Evolutionary conservation across 2,329 filamentous ascomycete genomes (phyloP), one percentile per base, ranked within the genome.

Genomic region (Coniochaeta sp.): DNA sequence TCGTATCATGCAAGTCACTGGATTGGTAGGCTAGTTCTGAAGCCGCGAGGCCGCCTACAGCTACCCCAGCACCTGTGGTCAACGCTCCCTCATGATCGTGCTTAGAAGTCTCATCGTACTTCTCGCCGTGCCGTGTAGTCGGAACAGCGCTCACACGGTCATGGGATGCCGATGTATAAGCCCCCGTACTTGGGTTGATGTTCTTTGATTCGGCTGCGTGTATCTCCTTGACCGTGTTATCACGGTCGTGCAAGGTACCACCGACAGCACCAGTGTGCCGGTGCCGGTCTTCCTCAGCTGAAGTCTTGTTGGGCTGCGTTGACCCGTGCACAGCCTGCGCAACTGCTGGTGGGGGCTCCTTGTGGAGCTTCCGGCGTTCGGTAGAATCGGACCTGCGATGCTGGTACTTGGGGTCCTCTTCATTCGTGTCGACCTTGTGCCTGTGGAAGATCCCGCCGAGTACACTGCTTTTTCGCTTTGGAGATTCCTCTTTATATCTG

Each of bases 391-490:
- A 59, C n/a, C 60, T 62, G 28, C 47, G 58, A 6, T 19, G 58
- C 28, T 62, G 57, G 3, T 16, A 3, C 4, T 50, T 31, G 1
- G 62, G 44, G 3, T 61, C 59, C 6, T 64, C 58, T 14, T 58
- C 52, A 16, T 38, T 24, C 50, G 60, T 58, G 17, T 64, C 59
- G 31, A 63, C 61, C 59, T 66, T 67, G 60, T 63, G 54, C 17
- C 65, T 62, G 38, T 64, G 62, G 62, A 68, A 67, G 55, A 67
- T 62, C 26, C 67, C 63, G 12, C 67, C 50, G 17, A 68, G 60
- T n/a, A 54, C 59, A 43, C 64, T 60, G 19, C 61, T 61, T 58
- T 63, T 66, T 2, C 56, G 50, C 9, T 63, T 63, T 7, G 59
- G 57, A 0, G 63, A 61, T 1, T 14, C 54, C 2, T 63, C 62